Conservation (phyloP, 148 eudicot species). For the Cornus suecica region DNA sequence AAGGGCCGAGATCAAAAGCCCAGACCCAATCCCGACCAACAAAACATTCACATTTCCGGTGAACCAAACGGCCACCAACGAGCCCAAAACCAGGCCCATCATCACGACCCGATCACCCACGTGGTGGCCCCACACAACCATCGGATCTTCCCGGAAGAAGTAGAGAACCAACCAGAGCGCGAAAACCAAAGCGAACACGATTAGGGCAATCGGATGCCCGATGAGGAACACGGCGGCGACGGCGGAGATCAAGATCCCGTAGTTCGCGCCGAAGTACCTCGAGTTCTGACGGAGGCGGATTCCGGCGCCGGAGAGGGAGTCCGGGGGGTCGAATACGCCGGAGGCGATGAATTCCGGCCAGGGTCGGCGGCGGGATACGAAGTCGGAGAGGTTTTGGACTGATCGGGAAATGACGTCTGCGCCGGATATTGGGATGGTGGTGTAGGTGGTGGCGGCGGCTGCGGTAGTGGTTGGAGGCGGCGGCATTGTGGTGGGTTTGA, state of each 20-base stretch:
- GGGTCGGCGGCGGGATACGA: constrained; percentile 41
- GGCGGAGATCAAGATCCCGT: constrained; percentile 22
- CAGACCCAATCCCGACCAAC: constrained; percentile 24
- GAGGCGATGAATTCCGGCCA: constrained; percentile 39
- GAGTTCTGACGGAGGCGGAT: constrained; percentile 28
- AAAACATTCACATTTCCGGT: constrained; percentile 19
- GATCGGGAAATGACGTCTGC: constrained; percentile 39
- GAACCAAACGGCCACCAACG: constrained; percentile 20
- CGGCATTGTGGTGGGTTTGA: neutral
- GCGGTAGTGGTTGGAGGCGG: constrained; percentile 14
- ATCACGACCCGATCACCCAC: constrained; percentile 30
- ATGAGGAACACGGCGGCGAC: constrained; percentile 27
- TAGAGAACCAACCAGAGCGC: constrained; percentile 29
- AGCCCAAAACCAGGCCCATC: constrained; percentile 12
- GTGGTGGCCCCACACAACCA: constrained; percentile 27
- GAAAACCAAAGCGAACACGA: constrained; percentile 13
- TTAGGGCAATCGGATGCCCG: constrained; percentile 22
- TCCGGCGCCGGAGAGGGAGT: constrained; percentile 23
- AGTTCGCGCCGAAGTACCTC: constrained; percentile 32
- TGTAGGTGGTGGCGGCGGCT: constrained; percentile 24
- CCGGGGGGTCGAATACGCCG: constrained; percentile 20
- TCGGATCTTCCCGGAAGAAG: constrained; percentile 38
- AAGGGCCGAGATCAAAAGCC: constrained; percentile 21
- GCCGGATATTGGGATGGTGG: constrained; percentile 41
- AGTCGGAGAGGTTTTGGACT: constrained; percentile 31